Base-by-base conservation (phyloP, 208 protist genomes). In the Leptomonas seymouri region DNA sequence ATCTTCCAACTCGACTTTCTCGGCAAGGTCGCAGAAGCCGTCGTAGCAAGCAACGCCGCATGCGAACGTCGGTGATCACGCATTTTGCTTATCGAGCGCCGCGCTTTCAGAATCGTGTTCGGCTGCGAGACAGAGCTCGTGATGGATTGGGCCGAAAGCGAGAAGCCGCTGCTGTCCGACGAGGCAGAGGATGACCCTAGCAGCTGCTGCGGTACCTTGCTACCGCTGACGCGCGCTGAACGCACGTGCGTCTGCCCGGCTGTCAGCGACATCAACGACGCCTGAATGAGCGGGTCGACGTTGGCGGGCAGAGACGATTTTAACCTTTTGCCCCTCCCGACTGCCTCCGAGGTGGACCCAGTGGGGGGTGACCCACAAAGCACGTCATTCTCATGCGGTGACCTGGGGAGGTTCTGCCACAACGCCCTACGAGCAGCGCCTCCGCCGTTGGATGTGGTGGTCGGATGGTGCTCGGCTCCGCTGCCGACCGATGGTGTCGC, bases 121-220 rank as follows among this genome's bases (percentile, higher is more conserved):
- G 60, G 30, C 46, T 55, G 60, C 5, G 60, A 65, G 20, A 44
- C 60, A 12, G 45, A 42, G 30, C 30, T 55, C 60, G 55, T 53
- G 20, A 55, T 30, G 0, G 60, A 65, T 0, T n/a, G 60, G 11
- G 46, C 11, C 6, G 60, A 53, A 0, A 42, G 16, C n/a, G 30
- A 65, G 31, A 65, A 55, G 14, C 16, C 46, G 46, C 60, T 65
- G 45, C 60, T 44, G 45, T 65, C 18, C 5, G 11, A 4, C 1
- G 60, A 21, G 2, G n/a, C 12, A 3, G 30, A 44, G 3, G 21
- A 55, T 2, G 20, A 53, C 11, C 39, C 60, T 21, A 31, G 46
- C 44, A 65, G 45, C 28, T 44, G 30, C 45, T 55, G 60, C 27
- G 60, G 45, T 3, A 15, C 12, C 20, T 42, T 46, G 3, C 8